Evolutionary conservation across 305 asterid genomes (phyloP).

Genomic region (Caryopteris hybrid): DNA sequence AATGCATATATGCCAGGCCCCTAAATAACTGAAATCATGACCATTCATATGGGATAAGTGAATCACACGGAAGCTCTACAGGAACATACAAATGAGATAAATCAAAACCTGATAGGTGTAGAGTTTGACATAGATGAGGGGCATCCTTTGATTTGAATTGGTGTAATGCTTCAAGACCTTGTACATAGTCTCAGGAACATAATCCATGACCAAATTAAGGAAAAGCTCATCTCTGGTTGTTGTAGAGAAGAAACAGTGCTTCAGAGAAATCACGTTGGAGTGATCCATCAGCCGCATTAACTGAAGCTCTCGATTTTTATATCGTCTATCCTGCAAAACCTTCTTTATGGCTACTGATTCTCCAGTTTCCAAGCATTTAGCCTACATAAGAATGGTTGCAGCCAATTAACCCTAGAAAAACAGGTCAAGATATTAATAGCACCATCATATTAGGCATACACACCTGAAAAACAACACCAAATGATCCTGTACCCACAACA

Average conservation of each 20-base stretch:
- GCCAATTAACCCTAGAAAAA: neutral
- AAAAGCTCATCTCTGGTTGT: conserved; percentile 73
- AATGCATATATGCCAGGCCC: conserved; percentile 76
- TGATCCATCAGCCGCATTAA: conserved; percentile 75
- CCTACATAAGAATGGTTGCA: conserved; percentile 30
- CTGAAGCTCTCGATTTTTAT: conserved; percentile 74
- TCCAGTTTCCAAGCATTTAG: conserved; percentile 78
- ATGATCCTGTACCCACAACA: conserved; percentile 93
- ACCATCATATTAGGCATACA: neutral
- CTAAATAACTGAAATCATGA: conserved; percentile 58
- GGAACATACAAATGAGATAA: neutral
- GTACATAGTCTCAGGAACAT: conserved; percentile 70
- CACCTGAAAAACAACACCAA: conserved; percentile 42
- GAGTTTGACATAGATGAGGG: conserved; percentile 67
- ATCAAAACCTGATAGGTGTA: conserved; percentile 66
- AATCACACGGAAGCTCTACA: neutral
- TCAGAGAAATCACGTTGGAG: conserved; percentile 55
- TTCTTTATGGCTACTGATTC: conserved; percentile 69
- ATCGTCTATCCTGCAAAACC: conserved; percentile 69
- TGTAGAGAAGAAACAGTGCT: conserved; percentile 77
- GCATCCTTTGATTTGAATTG: conserved; percentile 68
- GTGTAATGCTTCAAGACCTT: conserved; percentile 65
- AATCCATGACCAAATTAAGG: conserved; percentile 76
- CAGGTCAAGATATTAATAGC: neutral
- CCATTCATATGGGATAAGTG: conserved; percentile 7